Evolutionary conservation across 306 rosid genomes (phyloP).

Genomic region (Hippophae rhamnoides): DNA sequence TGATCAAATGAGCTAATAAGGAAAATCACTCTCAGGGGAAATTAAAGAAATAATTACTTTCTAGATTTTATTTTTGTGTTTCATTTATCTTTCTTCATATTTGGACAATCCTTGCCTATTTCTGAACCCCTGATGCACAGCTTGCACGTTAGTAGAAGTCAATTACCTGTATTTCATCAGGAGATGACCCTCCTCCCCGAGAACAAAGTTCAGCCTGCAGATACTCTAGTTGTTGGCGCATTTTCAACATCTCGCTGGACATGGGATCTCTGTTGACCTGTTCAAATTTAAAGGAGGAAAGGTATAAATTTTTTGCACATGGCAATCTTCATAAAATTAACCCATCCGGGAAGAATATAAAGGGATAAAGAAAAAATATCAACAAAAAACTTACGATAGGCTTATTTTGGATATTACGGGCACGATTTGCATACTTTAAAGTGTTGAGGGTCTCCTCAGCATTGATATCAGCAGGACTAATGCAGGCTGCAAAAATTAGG

Average conservation of each 20-base stretch:
- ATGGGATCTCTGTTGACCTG: slow-evolving; percentile 97
- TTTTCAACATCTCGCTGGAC: slow-evolving; percentile 94
- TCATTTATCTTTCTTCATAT: too few species aligned
- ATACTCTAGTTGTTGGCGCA: slow-evolving; percentile 90
- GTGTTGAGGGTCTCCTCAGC: slow-evolving; percentile 99
- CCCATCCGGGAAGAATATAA: slow-evolving; percentile 9
- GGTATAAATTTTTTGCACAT: slow-evolving; percentile 12
- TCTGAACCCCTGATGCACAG: too few species aligned
- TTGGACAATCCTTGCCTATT: too few species aligned
- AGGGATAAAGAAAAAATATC: neutral
- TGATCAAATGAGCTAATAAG: slow-evolving; percentile 13
- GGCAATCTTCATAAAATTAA: slow-evolving; percentile 16
- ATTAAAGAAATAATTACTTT: neutral
- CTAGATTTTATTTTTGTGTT: neutral
- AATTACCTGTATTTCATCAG: slow-evolving; percentile 88
- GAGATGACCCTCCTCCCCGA: slow-evolving; percentile 74
- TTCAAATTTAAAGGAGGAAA: neutral
- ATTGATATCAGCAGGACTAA: slow-evolving; percentile 98
- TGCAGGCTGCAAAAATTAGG: slow-evolving; percentile 58
- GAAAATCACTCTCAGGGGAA: neutral
- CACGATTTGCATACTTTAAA: slow-evolving; percentile 97
- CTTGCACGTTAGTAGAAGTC: slow-evolving; percentile 5
- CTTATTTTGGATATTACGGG: slow-evolving; percentile 94
- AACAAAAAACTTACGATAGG: slow-evolving; percentile 73
- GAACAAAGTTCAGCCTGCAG: slow-evolving; percentile 98